Conservation (phyloP, 2,329 filamentous ascomycete genomes). For the Venturia nashicola region DNA sequence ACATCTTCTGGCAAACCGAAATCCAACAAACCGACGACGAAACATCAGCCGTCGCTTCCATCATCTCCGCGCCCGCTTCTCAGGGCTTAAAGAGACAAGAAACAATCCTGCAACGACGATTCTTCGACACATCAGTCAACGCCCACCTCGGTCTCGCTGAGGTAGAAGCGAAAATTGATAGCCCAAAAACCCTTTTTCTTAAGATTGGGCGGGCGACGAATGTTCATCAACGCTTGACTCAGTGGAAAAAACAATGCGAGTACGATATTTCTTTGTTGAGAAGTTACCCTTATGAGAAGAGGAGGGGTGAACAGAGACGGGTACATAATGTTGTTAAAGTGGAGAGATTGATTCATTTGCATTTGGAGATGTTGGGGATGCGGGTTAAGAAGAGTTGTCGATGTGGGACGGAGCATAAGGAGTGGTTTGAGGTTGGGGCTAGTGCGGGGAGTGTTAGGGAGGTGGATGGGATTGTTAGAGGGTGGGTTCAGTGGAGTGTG, state of each 20-base stretch:
- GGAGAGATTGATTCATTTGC: conserved; percentile 67
- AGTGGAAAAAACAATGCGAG: conserved; percentile 89
- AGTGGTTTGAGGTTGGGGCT: conserved; percentile 90
- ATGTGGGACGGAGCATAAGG: conserved; percentile 76
- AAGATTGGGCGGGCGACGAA: conserved; percentile 63
- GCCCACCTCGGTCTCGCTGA: not conserved
- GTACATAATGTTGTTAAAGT: conserved; percentile 79
- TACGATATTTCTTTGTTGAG: conserved; percentile 79
- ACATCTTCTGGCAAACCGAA: conserved; percentile 95
- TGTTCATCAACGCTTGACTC: conserved; percentile 78
- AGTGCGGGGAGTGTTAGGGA: conserved; percentile 54
- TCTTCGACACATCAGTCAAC: conserved; percentile 9
- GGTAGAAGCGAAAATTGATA: not conserved
- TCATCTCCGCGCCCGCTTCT: conserved; percentile 37
- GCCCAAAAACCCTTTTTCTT: conserved; percentile 20
- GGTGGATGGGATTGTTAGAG: conserved; percentile 61
- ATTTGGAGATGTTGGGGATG: conserved; percentile 58
- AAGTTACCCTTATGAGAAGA: conserved; percentile 69
- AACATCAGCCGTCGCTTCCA: conserved; percentile 22
- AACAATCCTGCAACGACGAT: conserved; percentile 4
- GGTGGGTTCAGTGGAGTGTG: conserved; percentile 83
- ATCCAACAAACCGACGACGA: conserved; percentile 42
- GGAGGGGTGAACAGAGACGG: conserved; percentile 34
- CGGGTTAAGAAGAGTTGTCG: conserved; percentile 53
- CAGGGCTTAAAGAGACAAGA: conserved; percentile 12